phyloP scores from a whole-genome alignment of 2,329 filamentous ascomycete genomes.

The Exophiala sp. region DNA sequence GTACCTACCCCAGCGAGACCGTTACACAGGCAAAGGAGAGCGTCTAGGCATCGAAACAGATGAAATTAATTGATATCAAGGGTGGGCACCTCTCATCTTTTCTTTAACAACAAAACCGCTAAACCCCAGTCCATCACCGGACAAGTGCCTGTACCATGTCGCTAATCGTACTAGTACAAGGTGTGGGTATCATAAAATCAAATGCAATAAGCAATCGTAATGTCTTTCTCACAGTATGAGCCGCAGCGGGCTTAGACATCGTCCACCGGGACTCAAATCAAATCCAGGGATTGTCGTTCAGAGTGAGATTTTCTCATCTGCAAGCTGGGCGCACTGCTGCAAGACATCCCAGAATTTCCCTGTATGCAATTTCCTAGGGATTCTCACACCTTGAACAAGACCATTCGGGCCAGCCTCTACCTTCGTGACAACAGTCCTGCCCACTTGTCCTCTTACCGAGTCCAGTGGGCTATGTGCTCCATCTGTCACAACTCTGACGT shows the following conservation, averaged over 20 bases:
- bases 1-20: too few relatives aligned
- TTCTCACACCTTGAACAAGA: conserved; percentile 60
- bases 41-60: too few relatives aligned
- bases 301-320: conserved; percentile 50
- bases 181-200: conserved; percentile 12
- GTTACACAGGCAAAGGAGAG: too few relatives aligned
- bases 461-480: conserved; percentile 11
- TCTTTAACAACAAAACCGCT: too few relatives aligned
- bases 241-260: not conserved
- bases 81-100: too few relatives aligned
- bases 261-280: too few relatives aligned
- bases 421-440: conserved; percentile 7
- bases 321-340: conserved; percentile 66
- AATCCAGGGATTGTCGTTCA: not conserved
- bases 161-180: conserved; percentile 11
- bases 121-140: not conserved
- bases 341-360: conserved; percentile 74
- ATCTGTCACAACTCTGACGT: conserved; percentile 43
- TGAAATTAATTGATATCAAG: too few relatives aligned
- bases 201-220: not conserved
- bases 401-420: conserved; percentile 36
- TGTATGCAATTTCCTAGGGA: conserved; percentile 71
- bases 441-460: conserved; percentile 10
- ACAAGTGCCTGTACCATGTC: conserved; percentile 12
- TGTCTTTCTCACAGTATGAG: conserved; percentile 8